These are phyloP conservation scores for Geotrichum macrosporum DNA, from an alignment of 1,139 yeast genomes.

Conservation along the genomic window DNA sequence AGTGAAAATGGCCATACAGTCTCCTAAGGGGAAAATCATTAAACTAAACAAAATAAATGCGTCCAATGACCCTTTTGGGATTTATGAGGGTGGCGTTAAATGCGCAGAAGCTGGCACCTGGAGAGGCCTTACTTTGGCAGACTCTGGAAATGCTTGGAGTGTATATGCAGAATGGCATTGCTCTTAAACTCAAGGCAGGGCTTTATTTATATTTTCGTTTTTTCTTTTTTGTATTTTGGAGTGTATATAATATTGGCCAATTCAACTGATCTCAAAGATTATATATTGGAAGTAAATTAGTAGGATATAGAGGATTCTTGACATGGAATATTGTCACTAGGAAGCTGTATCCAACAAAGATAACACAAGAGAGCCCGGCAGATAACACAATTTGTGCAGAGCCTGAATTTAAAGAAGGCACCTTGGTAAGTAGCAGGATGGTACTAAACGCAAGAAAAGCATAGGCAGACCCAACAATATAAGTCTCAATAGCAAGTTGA, in stretches of 20 bases:
- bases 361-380: conserved; percentile 39
- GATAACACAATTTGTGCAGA: conserved; percentile 48
- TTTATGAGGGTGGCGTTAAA: conserved; percentile 17
- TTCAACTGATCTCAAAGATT: too few relatives aligned
- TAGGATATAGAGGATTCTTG: conserved; percentile 50
- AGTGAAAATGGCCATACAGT: conserved; percentile 60
- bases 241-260: too few relatives aligned
- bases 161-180: conserved; percentile 92
- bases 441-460: conserved; percentile 41
- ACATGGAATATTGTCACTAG: conserved; percentile 50
- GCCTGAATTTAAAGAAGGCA: conserved; percentile 45
- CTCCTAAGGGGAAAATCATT: conserved; percentile 77
- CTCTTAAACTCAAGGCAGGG: conserved; percentile 29
- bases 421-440: conserved; percentile 47
- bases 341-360: conserved; percentile 48
- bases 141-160: conserved; percentile 78
- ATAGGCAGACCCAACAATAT: conserved; percentile 43
- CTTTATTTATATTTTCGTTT: neutral
- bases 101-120: conserved; percentile 52
- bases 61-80: conserved; percentile 5
- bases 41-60: conserved; percentile 45
- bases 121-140: conserved; percentile 78
- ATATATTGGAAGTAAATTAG: too few relatives aligned
- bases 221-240: too few relatives aligned
- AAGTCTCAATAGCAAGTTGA: conserved; percentile 63